A percentile compares a stretch with the other conserved stretches of the same genome.
Evolutionary conservation across 2,329 filamentous ascomycete species (phyloP).

Genomic region (Calonectria naviculata): DNA sequence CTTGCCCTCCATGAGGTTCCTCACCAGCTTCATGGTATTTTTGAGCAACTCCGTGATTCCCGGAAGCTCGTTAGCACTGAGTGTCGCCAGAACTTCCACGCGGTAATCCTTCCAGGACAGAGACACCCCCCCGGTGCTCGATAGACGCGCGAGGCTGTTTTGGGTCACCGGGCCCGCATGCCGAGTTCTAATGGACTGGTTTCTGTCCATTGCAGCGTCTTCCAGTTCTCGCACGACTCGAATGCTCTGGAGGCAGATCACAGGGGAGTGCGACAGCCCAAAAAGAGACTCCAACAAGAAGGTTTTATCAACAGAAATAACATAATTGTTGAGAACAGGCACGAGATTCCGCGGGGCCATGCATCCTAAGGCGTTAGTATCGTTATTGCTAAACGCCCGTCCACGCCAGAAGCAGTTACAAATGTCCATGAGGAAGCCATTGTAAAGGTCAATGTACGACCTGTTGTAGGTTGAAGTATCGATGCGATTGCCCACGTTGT

Average conservation of each 20-base stretch:
- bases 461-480: conserved; percentile 62
- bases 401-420: conserved; percentile 87
- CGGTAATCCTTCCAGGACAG: conserved; percentile 81
- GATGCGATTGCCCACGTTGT: conserved; percentile 40
- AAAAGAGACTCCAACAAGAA: conserved; percentile 63
- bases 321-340: conserved; percentile 58
- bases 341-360: conserved; percentile 58
- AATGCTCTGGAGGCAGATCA: conserved; percentile 66
- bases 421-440: conserved; percentile 87
- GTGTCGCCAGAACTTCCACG: conserved; percentile 74
- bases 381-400: conserved; percentile 73
- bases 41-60: conserved; percentile 81
- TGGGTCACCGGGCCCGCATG: conserved; percentile 79
- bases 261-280: conserved; percentile 68
- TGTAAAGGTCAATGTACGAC: conserved; percentile 76
- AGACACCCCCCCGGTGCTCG: conserved; percentile 71
- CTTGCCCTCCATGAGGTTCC: conserved; percentile 56
- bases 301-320: conserved; percentile 58
- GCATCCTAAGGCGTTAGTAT: conserved; percentile 72
- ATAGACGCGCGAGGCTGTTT: conserved; percentile 71
- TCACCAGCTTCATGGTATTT: conserved; percentile 82
- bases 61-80: conserved; percentile 71
- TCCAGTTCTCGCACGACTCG: conserved; percentile 67
- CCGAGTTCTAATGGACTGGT: conserved; percentile 55
- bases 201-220: conserved; percentile 60